Conservation (phyloP, 1,284 basidiomycete genomes). For the Taiwanofungus camphoratus region DNA sequence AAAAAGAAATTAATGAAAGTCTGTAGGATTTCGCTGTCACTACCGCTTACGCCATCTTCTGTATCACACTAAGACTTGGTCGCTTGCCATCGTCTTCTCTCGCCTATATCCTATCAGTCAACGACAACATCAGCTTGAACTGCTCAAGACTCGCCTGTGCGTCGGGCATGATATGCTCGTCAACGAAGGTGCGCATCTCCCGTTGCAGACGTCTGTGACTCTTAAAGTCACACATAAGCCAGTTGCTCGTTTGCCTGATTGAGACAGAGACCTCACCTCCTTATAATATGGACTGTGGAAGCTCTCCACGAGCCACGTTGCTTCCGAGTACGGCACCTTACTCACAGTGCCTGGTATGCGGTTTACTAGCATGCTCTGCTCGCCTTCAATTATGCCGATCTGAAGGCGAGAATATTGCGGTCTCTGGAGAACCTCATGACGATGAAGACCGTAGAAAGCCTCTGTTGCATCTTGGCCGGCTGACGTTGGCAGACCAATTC, state of each 20-base stretch:
- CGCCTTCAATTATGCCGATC: constrained; percentile 66
- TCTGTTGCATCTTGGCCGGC: constrained; percentile 82
- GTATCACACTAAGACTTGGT: constrained; percentile 56
- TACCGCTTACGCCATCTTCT: constrained; percentile 60
- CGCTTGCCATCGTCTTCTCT: constrained; percentile 76
- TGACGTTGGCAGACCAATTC: constrained; percentile 1
- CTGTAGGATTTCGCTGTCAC: neutral
- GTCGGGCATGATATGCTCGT: constrained; percentile 46
- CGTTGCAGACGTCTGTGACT: constrained; percentile 45
- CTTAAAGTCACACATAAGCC: constrained; percentile 20
- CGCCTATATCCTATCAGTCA: constrained; percentile 32
- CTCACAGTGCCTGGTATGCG: constrained; percentile 49
- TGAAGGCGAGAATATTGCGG: constrained; percentile 69
- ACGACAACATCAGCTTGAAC: neutral
- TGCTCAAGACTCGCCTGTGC: constrained; percentile 30
- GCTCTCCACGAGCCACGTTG: constrained; percentile 67
- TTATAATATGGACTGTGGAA: constrained; percentile 74
- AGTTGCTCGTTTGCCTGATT: neutral
- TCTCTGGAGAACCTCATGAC: constrained; percentile 70
- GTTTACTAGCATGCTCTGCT: constrained; percentile 51
- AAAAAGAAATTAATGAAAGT: neutral
- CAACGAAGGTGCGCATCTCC: constrained; percentile 43
- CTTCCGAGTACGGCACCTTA: constrained; percentile 73
- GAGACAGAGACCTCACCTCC: constrained; percentile 37
- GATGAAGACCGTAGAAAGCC: constrained; percentile 80